Base-by-base conservation (phyloP, 345 rosid genomes). In the Turnera subulata region DNA sequence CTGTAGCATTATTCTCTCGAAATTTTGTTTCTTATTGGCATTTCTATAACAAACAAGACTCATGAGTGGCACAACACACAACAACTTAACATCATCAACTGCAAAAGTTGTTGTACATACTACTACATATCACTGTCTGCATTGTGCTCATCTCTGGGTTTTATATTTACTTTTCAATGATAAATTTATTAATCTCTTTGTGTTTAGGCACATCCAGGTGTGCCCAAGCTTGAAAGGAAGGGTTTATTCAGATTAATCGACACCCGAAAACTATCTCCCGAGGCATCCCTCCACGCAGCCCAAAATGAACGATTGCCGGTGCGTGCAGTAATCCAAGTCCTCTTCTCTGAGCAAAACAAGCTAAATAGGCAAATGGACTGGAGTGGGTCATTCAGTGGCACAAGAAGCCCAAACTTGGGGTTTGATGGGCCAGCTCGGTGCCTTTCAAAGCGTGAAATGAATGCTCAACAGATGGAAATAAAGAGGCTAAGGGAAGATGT, bases 281-380 rank as follows among this genome's bases (percentile, higher is more conserved):
- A 92, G 54, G 98, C 95, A 44, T 83, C 98, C 26, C 55, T 75
- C 43, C 98, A 89, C 16, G 97, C 91, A 0, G 84, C 89, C 1
- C 93, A 83, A 49, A 92, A 92, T 22, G 86, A 92, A 65, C 81
- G 98, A 25, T 69, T 92, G 60, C 95, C 98, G 0, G 86, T 88
- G 25, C 80, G 98, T 19, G 76, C 88, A 0, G 84, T 82, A n/a
- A 76, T 92, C 25, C 93, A 92, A 62, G 91, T 89, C 52, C 63
- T 92, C 12, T 76, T 83, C 69, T 75, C 86, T 1, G 95, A 89
- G 60, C 96, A 89, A 71, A 68, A 73, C 59, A 89, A 86, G 71
- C 70, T 82, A 25, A 80, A 59, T 23, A 71, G 76, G 13, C 79
- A 84, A 37, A 55, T 76, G 0, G 88, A 89, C 7, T 83, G 94